These are phyloP conservation scores for Kodamaea anthophila DNA, from an alignment of 1,139 yeast genomes.

Conservation along the genomic window DNA sequence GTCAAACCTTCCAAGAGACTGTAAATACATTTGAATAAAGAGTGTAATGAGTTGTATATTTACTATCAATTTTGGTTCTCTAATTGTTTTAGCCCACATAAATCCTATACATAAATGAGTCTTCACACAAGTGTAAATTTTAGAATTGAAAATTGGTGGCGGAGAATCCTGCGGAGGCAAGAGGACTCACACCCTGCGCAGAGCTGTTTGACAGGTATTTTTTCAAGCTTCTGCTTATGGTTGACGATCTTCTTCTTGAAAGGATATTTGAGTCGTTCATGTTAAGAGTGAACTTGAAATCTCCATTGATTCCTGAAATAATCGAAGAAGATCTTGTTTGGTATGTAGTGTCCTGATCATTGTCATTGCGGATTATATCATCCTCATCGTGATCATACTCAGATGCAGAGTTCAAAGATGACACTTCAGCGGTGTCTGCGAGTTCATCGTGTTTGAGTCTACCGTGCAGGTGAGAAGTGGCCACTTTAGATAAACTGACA, in stretches of 20 bases:
- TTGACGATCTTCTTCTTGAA: conserved; percentile 27
- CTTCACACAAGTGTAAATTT: neutral
- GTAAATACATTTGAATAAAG: too few species aligned
- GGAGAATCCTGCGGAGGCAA: conserved; percentile 2
- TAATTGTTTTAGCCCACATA: neutral
- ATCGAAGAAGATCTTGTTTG: conserved; percentile 42
- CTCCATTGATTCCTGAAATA: conserved; percentile 35
- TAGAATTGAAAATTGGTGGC: conserved; percentile 2
- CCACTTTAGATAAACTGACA: conserved; percentile 15
- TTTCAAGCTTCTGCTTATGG: conserved; percentile 10
- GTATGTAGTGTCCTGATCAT: conserved; percentile 14
- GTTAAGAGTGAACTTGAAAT: conserved; percentile 38
- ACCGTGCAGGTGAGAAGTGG: conserved; percentile 7
- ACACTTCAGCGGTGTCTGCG: conserved; percentile 12
- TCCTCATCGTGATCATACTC: conserved; percentile 10
- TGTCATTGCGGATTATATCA: conserved; percentile 5
- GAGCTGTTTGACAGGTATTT: conserved; percentile 4
- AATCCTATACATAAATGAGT: neutral
- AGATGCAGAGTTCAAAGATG: conserved; percentile 12
- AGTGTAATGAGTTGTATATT: too few species aligned
- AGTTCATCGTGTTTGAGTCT: too few species aligned
- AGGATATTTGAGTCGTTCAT: conserved; percentile 39
- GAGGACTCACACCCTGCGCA: conserved; percentile 2
- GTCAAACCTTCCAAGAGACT: conserved; percentile 36
- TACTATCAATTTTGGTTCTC: too few species aligned